Evolutionary conservation across 73 alveolate genomes (phyloP).

Genomic region (Vitrella brassicaformis): DNA sequence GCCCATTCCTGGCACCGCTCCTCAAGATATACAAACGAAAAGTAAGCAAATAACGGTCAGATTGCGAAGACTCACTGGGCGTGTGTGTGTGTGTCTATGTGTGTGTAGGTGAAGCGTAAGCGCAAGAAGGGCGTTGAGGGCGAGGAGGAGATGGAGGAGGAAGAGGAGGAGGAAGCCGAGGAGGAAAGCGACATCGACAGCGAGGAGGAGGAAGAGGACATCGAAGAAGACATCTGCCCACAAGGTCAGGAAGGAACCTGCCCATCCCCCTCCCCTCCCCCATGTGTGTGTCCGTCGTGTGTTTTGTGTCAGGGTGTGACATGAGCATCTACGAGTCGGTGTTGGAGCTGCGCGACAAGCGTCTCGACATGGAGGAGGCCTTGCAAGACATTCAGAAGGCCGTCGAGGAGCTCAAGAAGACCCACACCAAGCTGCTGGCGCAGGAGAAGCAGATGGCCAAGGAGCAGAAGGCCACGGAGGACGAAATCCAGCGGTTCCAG

Average conservation of each 20-base stretch:
- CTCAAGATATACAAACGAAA: constrained; percentile 57
- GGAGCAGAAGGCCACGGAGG: constrained; percentile 62
- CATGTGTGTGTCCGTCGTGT: background rate
- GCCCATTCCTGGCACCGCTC: constrained; percentile 51
- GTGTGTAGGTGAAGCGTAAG: constrained; percentile 17
- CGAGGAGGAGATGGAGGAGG: constrained; percentile 47
- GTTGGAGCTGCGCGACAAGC: constrained; percentile 53
- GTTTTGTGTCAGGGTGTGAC: constrained; percentile 10
- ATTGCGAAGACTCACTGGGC: no score
- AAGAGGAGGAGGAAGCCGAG: constrained; percentile 50
- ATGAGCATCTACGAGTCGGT: constrained; percentile 54
- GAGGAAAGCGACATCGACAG: constrained; percentile 50
- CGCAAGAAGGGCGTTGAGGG: constrained; percentile 50
- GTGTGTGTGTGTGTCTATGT: background rate
- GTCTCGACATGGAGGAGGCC: constrained; percentile 57
- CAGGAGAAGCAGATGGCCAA: background rate
- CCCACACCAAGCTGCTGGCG: constrained; percentile 1
- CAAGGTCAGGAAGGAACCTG: no score
- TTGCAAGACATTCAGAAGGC: constrained; percentile 53
- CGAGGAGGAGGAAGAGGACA: constrained; percentile 70
- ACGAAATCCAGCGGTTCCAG: constrained; percentile 63
- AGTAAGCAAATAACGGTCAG: constrained; percentile 6
- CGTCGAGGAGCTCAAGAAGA: constrained; percentile 52
- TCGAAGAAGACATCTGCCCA: no score
- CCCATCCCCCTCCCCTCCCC: background rate